These are phyloP conservation scores for Arabidopsis lyrata DNA, from an alignment of 441 rosid genomes.

Conservation along the genomic window DNA sequence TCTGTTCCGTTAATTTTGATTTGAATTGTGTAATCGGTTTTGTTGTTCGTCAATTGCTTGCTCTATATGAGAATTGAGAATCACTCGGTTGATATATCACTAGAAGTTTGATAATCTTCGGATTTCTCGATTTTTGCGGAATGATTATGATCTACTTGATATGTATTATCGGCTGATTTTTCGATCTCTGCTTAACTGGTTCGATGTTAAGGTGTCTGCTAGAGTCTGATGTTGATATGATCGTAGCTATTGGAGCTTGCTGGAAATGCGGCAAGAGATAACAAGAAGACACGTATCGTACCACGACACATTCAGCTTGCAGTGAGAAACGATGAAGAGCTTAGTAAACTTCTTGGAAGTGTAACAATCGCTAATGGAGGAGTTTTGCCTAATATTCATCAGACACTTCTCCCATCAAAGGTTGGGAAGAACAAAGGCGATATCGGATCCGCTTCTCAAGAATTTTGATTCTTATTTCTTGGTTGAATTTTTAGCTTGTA, in stretches of 20 bases:
- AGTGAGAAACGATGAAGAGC: constrained; percentile 63
- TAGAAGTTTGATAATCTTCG: too few species aligned
- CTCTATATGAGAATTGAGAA: too few species aligned
- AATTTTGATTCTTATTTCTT: constrained; percentile 45
- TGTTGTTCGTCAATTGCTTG: too few species aligned
- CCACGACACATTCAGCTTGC: constrained; percentile 72
- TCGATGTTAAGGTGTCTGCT: not conserved
- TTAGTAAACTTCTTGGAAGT: constrained; percentile 60
- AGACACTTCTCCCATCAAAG: constrained; percentile 57
- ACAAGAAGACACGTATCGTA: constrained; percentile 64
- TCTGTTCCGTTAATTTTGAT: not conserved
- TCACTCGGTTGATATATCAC: too few species aligned
- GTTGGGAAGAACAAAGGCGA: constrained; percentile 54
- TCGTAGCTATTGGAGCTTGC: constrained; percentile 66
- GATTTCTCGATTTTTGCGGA: too few species aligned
- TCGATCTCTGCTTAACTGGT: too few species aligned
- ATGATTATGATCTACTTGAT: too few species aligned
- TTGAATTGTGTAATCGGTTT: not conserved
- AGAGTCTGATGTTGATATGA: not conserved
- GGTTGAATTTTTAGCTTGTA: not conserved
- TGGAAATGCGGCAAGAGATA: constrained; percentile 70
- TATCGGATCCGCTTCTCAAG: constrained; percentile 57
- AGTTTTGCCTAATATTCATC: constrained; percentile 63
- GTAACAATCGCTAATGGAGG: constrained; percentile 71
- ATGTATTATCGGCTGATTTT: too few species aligned